Evolutionary conservation across 139 green algal species (phyloP), one percentile per base, ranked within the genome.

Genomic region (Chlamydomonas urium): DNA sequence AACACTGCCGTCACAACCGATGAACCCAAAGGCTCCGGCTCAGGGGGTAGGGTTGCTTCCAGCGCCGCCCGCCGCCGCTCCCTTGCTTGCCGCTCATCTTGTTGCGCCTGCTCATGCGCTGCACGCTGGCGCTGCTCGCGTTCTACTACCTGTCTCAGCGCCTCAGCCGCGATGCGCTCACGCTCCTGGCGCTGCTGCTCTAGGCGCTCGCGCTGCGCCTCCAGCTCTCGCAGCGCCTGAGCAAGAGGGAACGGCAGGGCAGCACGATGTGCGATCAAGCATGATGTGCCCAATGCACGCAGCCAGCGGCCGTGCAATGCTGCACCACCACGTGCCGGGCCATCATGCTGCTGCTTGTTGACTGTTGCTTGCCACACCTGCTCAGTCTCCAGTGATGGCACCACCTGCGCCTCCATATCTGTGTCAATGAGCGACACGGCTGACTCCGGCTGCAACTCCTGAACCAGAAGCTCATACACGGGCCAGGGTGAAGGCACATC

Each of bases 401-500:
- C 86, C 57, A 96, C 86, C 36, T 96, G 88, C 26, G 87, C 89
- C 32, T 91, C 90, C 29, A 95, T 59, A 34, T 96, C 91, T 32
- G 85, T 89, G 70, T 96, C 89, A 19, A 93, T 79, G 5, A 92
- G 62, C 47, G 69, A 84, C 10, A 92, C 85, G 2, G 74, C 72
- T 3, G 59, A 19, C 5, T 47, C 63, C 0, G 91, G 91, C 24
- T 79, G 71, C 53, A 94, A 74, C 69, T 90, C 82, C 60, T 82
- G 74, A 14, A 96, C 88, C 26, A n/a, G n/a, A n/a, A n/a, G n/a
- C n/a, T n/a, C n/a, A n/a, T n/a, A n/a, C n/a, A n/a, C n/a, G n/a
- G n/a, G n/a, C n/a, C n/a, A n/a, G n/a, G n/a, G n/a, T n/a, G n/a
- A n/a, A n/a, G n/a, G n/a, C n/a, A n/a, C n/a, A n/a, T n/a, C n/a